Evolutionary conservation across 352 stramenopile genomes (phyloP), one percentile per base, ranked within the genome.

Genomic region (Phytopythium boreale): DNA sequence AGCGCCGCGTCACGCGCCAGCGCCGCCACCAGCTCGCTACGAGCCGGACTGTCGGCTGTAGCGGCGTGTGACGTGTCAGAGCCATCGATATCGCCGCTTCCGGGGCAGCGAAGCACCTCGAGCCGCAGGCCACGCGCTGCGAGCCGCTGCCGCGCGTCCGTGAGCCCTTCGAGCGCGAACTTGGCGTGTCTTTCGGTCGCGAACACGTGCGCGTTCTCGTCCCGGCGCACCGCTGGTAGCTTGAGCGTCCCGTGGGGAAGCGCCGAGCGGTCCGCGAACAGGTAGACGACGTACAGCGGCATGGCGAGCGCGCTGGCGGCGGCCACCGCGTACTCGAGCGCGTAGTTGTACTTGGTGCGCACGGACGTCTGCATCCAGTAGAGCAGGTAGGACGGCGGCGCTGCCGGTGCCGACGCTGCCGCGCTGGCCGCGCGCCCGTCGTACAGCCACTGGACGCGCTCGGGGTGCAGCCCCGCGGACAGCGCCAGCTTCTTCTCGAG

Each of bases 361-460:
- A 94, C 81, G 2, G 84, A 88, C 49, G 84, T 93, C 64, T 95
- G 87, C 87, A 95, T 95, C 87, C 87, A 95, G 72, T 95, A 95
- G 62, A 95, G 71, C 49, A 95, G 61, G 44, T 89, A 82, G 20
- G 22, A 20, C 15, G 27, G 50, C 27, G 36, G 60, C 19, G 61
- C 44, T 26, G 39, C 26, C 2, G 8, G 19, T 56, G 63, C 20
- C 19, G 43, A 2, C 0, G 58, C 31, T 50, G 51, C 67, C 37
- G 41, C 34, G 19, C 20, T 31, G 53, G 20, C 19, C 12, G 51
- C 5, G 29, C 67, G 29, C 34, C 84, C 84, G 59, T 92, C 79
- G 61, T 87, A 90, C 36, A 92, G 69, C 85, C 85, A 93, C 70
- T 89, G 77, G 15, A 93, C 69, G 44, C 85, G 81, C 64, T 93